phyloP scores from a whole-genome alignment of 768 basidiomycete species.

The Tephrocybe rancida region DNA sequence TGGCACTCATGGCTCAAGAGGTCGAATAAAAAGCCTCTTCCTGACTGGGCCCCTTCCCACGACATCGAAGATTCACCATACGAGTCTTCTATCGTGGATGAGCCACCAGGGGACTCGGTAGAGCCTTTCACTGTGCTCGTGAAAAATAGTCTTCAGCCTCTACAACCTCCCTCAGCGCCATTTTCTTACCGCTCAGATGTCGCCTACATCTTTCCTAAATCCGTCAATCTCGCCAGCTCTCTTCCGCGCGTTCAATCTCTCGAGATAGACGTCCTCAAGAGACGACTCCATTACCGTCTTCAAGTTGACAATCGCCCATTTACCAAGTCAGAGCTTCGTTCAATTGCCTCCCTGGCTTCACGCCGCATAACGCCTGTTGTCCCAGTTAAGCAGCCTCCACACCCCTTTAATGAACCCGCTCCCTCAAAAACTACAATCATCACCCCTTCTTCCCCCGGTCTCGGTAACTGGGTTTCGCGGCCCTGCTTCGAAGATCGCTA shows the following conservation, averaged over 20 bases:
- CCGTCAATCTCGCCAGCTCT: slow-evolving; percentile 43
- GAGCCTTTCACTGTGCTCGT: slow-evolving; percentile 38
- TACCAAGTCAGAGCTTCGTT: slow-evolving; percentile 40
- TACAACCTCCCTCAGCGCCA: slow-evolving; percentile 48
- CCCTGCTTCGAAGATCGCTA: slow-evolving; percentile 79
- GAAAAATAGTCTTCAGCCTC: slow-evolving; percentile 45
- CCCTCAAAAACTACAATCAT: slow-evolving; percentile 33
- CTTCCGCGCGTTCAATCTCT: slow-evolving; percentile 42
- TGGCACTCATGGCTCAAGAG: slow-evolving; percentile 59
- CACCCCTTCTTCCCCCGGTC: slow-evolving; percentile 50
- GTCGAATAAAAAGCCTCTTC: slow-evolving; percentile 18
- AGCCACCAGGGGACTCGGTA: slow-evolving; percentile 5
- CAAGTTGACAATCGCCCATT: slow-evolving; percentile 31
- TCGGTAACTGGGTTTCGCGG: slow-evolving; percentile 70
- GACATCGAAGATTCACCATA: slow-evolving; percentile 16
- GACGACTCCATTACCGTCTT: slow-evolving; percentile 49
- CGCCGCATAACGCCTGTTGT: slow-evolving; percentile 27
- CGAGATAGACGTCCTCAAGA: slow-evolving; percentile 50
- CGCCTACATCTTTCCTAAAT: slow-evolving; percentile 52
- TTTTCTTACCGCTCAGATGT: slow-evolving; percentile 40
- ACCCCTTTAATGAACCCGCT: slow-evolving; percentile 34
- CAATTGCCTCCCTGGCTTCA: slow-evolving; percentile 47
- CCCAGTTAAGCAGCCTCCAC: slow-evolving; percentile 24
- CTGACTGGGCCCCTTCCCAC: slow-evolving; percentile 33
- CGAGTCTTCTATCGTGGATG: slow-evolving; percentile 15